Percentiles rank a stretch among this genome's conserved stretches.
Conservation (phyloP, 2,329 filamentous ascomycete genomes). For the Ophiostoma sp. region DNA sequence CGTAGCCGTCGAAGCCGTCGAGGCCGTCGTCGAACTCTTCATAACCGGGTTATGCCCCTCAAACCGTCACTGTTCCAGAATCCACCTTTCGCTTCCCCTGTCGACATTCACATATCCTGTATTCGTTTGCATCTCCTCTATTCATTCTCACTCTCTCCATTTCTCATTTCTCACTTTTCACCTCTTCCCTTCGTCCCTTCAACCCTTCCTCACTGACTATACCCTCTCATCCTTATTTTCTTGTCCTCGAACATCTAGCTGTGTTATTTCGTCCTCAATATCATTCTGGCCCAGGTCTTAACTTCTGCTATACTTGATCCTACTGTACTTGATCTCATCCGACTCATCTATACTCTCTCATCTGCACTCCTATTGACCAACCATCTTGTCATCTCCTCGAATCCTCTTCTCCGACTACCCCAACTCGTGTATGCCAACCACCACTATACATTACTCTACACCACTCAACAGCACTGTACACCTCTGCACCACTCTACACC, state of each 20-base stretch:
- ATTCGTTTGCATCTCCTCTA: neutral
- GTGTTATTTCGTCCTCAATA: too few relatives aligned
- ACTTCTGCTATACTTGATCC: too few relatives aligned
- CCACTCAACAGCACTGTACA: neutral
- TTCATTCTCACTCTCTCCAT: neutral
- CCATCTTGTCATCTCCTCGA: too few relatives aligned
- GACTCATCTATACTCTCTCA: too few relatives aligned
- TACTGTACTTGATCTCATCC: too few relatives aligned
- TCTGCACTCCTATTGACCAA: too few relatives aligned
- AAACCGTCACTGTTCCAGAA: neutral
- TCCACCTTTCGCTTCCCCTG: neutral
- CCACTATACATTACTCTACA: neutral
- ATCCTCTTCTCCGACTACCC: conserved; percentile 3
- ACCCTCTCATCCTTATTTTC: too few relatives aligned
- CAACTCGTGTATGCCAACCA: conserved; percentile 1
- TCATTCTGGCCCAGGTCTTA: too few relatives aligned
- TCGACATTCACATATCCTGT: neutral
- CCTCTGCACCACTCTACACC: neutral
- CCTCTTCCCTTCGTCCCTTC: neutral
- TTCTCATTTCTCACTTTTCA: neutral
- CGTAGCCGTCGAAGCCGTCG: neutral
- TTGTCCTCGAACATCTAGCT: too few relatives aligned
- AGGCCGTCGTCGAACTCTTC: neutral
- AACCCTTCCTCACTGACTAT: neutral
- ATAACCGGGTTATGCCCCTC: neutral